Evolutionary conservation across 192 early-diverging fungal species (phyloP), one percentile per base, ranked within the genome.

Genomic region (Funneliformis mosseae): DNA sequence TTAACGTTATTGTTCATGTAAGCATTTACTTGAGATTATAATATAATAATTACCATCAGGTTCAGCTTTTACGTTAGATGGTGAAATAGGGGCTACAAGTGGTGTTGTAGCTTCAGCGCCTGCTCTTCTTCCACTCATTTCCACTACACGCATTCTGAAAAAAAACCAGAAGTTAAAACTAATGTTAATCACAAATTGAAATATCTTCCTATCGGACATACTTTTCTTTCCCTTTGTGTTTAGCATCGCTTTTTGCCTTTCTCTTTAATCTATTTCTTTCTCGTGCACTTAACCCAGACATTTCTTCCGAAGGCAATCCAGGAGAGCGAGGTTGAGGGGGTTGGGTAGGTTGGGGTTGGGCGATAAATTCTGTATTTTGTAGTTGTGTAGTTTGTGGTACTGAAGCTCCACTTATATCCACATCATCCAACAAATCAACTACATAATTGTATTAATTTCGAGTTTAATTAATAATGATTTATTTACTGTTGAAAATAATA

Each of bases 231-330:
- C 85, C 87, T 81, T 92, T 91, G 45, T 92, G 89, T 81, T 94
- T 95, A 25, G 91, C 90, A 21, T 93, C 94, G 60, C 90, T 84
- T 77, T 94, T 96, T 70, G 92, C 89, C 80, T 95, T 97, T 74
- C 98, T 90, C 84, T 99, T 99, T 33, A 96, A 83, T 80, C 87
- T 90, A 81, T 96, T 95, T 62, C 93, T 88, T 83, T 98, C 96
- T 28, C 98, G 91, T 5, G 95, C 95, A 71, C 95, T 96, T 66
- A 99, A 88, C 25, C 94, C 95, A 41, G 87, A 88, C 90, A 95
- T 90, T 50, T 92, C 90, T 46, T 89, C 88, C 27, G 71, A 70
- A 39, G 61, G 71, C 7, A 81, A 67, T 59, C 55, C 75, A 12
- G 83, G 85, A 23, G 81, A 55, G 2, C 76, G 74, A 39, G 79